Evolutionary conservation across 2,329 filamentous ascomycete species (phyloP).

Genomic region (Colletotrichum sp.): DNA sequence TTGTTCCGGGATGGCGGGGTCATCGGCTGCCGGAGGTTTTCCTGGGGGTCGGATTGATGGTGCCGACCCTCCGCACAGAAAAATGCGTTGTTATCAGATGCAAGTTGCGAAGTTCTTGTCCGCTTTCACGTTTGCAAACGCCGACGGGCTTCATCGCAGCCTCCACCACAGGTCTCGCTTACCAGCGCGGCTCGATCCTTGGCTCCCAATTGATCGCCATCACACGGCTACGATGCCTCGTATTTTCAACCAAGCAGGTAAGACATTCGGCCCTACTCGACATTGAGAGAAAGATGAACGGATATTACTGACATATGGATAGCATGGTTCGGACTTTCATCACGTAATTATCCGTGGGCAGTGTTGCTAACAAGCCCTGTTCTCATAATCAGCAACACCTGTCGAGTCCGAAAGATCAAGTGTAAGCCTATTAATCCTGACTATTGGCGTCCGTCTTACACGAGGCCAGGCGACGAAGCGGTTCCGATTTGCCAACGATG

Average conservation of each 20-base stretch:
- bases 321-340: background rate
- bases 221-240: background rate
- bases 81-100: background rate
- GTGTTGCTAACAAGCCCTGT: background rate
- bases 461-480: conserved; percentile 33
- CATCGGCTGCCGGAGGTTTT: background rate
- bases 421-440: conserved; percentile 24
- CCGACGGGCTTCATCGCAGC: background rate
- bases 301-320: background rate
- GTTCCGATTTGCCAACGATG: conserved; percentile 38
- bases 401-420: conserved; percentile 40
- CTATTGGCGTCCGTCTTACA: background rate
- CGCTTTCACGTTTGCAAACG: background rate
- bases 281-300: background rate
- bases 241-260: conserved; percentile 5
- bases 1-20: background rate
- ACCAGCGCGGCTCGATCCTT: background rate
- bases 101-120: background rate
- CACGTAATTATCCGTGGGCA: too few species aligned
- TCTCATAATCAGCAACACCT: conserved; percentile 35
- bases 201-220: background rate
- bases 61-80: background rate
- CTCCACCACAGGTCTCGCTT: background rate
- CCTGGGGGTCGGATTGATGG: background rate
- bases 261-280: background rate